phyloP scores from a whole-genome alignment of 768 basidiomycete genomes.

The Tricholoma matsutake region DNA sequence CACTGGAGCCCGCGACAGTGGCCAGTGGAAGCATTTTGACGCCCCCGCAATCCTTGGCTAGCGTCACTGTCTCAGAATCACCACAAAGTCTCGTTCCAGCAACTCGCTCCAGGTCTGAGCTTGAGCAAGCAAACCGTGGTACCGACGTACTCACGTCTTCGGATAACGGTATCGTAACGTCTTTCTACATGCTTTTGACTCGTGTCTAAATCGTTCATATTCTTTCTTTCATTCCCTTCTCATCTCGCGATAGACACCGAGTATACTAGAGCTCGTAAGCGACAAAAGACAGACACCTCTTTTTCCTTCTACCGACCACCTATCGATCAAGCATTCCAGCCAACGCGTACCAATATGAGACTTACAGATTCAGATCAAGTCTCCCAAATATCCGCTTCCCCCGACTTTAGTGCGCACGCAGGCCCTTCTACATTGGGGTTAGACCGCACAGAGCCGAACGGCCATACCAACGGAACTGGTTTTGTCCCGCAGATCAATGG shows the following conservation, averaged over 20 bases:
- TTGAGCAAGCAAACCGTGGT: slow-evolving; percentile 46
- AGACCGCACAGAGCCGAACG: slow-evolving; percentile 36
- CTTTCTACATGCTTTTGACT: slow-evolving; percentile 5
- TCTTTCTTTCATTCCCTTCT: slow-evolving; percentile 5
- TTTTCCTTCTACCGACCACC: slow-evolving; percentile 27
- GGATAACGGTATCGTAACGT: slow-evolving; percentile 32
- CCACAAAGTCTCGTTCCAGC: slow-evolving; percentile 56
- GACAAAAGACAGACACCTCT: slow-evolving; percentile 57
- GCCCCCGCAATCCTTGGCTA: slow-evolving; percentile 9
- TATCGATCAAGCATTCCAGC: slow-evolving; percentile 31
- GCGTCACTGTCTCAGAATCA: slow-evolving; percentile 24
- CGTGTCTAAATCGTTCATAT: slow-evolving; percentile 13
- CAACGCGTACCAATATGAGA: slow-evolving; percentile 43
- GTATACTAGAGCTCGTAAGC: slow-evolving; percentile 59
- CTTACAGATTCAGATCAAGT: slow-evolving; percentile 49
- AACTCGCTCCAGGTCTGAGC: slow-evolving; percentile 59
- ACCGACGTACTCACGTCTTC: slow-evolving; percentile 26
- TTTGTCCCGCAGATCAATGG: slow-evolving; percentile 32
- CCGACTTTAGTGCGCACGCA: slow-evolving; percentile 40
- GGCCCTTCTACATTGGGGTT: slow-evolving; percentile 49
- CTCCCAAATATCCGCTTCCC: slow-evolving; percentile 42
- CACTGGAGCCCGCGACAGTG: slow-evolving; percentile 43
- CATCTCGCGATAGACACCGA: slow-evolving; percentile 44
- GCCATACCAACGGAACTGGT: slow-evolving; percentile 45
- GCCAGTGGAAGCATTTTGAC: slow-evolving; percentile 14